Base-by-base conservation (phyloP, 2,329 filamentous ascomycete genomes). In the Ampelomyces quisqualis region DNA sequence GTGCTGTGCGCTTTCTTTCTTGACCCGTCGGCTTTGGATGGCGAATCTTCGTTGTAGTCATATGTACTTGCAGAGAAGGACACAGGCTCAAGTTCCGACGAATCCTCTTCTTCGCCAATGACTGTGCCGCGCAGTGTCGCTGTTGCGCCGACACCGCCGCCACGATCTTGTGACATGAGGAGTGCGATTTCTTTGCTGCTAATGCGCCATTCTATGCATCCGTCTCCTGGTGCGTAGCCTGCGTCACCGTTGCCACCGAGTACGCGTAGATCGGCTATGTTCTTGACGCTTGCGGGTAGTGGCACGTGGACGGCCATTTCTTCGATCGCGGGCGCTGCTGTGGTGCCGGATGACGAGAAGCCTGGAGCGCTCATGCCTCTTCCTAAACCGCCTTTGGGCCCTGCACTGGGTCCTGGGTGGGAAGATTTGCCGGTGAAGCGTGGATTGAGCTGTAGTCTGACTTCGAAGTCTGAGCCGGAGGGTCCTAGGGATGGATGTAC, bases 381-480 rank as follows among this genome's bases (percentile, higher is more conserved):
- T 2, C 55, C 50, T 2, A 60, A 27, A 13, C 55, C 53, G 7
- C 51, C 52, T 36, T 50, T 49, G 10, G 43, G 31, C 17, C 45
- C 43, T 13, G 61, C 71, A 67, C 26, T 67, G 49, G 47, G 65
- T 45, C 53, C 73, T 60, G 66, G 65, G 9, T 57, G 60, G 13
- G 71, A 60, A 5, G 66, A 60, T 47, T 64, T 62, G 15, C 61
- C 65, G 4, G 57, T 53, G 46, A 73, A 71, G 18, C 76, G 73
- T 1, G 77, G 74, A 47, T 88, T 84, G 19, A 84, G 77, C 44
- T 82, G 80, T 17, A 95, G 68, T 35, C 87, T 79, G 33, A 95
- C 88, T 67, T 97, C 90, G 57, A 98, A 97, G 40, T 97, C 93
- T 5, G 85, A 80, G 1, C 88, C 90, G 0, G 73, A 74, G 2